Base-by-base conservation (phyloP, 2,329 filamentous ascomycete genomes). In the Xylariomycetidae sp. region DNA sequence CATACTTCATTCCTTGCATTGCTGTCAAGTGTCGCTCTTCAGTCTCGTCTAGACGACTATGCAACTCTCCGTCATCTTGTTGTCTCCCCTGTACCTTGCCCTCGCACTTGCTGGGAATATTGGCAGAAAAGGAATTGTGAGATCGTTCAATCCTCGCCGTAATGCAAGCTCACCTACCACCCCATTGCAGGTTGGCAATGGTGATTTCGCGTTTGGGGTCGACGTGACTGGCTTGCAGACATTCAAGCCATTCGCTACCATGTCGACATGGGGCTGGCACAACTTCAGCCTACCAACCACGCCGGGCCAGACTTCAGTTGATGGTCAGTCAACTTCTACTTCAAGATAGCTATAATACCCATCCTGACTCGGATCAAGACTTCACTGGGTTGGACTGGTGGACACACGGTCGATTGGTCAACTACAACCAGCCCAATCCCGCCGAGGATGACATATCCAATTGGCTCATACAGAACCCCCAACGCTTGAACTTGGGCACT, bases 191-290 rank as follows among this genome's bases (percentile, higher is more conserved):
- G 65, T 70, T 3, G 67, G 65, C 19, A 69, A 69, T 41, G 65
- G 67, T 12, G 67, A 70, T 46, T 67, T 69, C 39, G 66, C 65
- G 4, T 69, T 69, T 34, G 62, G 61, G 5, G 64, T 60, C 10
- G 66, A 70, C 41, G 52, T 67, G 4, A 70, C 65, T 1, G 66
- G 67, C 6, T 48, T 70, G 31, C 63, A 67, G 42, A 66, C 63
- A 2, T 68, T 68, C 40, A 57, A 57, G 17, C 63, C 64, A 2
- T 70, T 64, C 39, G 63, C 57, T n/a, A 67, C 58, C 3, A 57
- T 69, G 56, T 67, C 65, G 2, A 62, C 59, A 3, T 69, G 64
- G 66, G 65, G 64, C 6, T 70, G 66, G 66, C 65, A 70, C 48
- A 69, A 68, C 31, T 67, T 67, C 39, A 65, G 62, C 16, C 42